Evolutionary conservation across 2,329 filamentous ascomycete species (phyloP), one percentile per base, ranked within the genome.

Genomic region (Ophiostoma pallidulum): DNA sequence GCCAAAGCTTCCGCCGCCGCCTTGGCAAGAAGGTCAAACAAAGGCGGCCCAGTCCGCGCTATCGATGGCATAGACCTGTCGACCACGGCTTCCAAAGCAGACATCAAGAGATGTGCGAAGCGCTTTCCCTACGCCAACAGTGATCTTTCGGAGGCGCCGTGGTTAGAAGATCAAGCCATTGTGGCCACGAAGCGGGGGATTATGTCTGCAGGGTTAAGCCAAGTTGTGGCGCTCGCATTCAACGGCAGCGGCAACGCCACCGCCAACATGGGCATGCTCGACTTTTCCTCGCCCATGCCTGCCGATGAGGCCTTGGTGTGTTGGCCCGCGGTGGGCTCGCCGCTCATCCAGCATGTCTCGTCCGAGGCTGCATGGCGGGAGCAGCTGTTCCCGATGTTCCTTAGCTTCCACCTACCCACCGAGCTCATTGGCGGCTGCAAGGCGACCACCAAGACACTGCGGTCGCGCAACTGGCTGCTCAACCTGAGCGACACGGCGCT

Each of bases 401-500:
- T 56, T 12, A 28, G 39, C 16, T 18, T 48, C 19, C 48, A 54
- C 19, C 41, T 56, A 4, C 54, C 52, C 8, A 14, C 4, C 8
- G 52, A 54, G 24, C 6, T 53, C 12, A 16, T 49, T 4, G 12
- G 16, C 22, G 31, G 33, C 38, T 28, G 36, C 45, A 35, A 35
- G 31, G 20, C 18, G 4, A 36, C 24, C 1, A 36, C 38, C 9
- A 38, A 35, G 12, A 13, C 33, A 2, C 4, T 41, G 8, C 41
- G 32, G 18, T 35, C 39, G n/a, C 52, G 50, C 40, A 56, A 51
- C 47, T 56, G 54, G 54, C 42, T 56, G 22, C 14, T 53, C 0
- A 45, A 53, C 18, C 44, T 56, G 12, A 32, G 32, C 12, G 40
- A 47, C n/a, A 22, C 44, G 3, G n/a, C 49, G 8, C 44, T 51